Evolutionary conservation across 305 asterid species (phyloP).

Genomic region (Striga hermonthica): DNA sequence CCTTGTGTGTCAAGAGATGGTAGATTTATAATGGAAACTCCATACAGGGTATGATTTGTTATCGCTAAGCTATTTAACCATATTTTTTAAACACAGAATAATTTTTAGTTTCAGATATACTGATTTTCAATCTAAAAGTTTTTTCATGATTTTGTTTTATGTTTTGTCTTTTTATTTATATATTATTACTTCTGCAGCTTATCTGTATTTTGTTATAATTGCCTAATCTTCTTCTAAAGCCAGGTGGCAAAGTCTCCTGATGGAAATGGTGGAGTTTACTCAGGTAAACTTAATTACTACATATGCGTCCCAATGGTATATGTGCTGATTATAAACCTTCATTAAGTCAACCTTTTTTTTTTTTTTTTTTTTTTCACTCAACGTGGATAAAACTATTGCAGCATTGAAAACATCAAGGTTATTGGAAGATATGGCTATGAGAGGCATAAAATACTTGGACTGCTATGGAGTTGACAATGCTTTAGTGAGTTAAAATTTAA

Average conservation of each 20-base stretch:
- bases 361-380: slow-evolving; percentile 25
- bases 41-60: slow-evolving; percentile 65
- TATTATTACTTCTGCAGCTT: slow-evolving; percentile 22
- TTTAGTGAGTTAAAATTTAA: slow-evolving; percentile 50
- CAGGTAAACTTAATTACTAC: slow-evolving; percentile 46
- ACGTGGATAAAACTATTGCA: slow-evolving; percentile 37
- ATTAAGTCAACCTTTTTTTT: background rate
- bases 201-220: slow-evolving; percentile 23
- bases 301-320: slow-evolving; percentile 20
- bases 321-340: slow-evolving; percentile 20
- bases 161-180: slow-evolving; percentile 1
- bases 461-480: slow-evolving; percentile 99
- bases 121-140: slow-evolving; percentile 17
- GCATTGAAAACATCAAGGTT: slow-evolving; percentile 74
- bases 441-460: slow-evolving; percentile 89
- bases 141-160: slow-evolving; percentile 8
- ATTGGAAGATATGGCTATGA: slow-evolving; percentile 85
- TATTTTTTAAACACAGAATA: background rate
- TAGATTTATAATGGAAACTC: slow-evolving; percentile 87
- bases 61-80: slow-evolving; percentile 22
- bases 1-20: slow-evolving; percentile 97
- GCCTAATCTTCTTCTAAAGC: slow-evolving; percentile 41
- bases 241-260: slow-evolving; percentile 98
- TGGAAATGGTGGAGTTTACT: slow-evolving; percentile 97
- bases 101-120: slow-evolving; percentile 4